Base-by-base conservation (phyloP, 805 yeast genomes). In the Cephaloascus albidus region DNA sequence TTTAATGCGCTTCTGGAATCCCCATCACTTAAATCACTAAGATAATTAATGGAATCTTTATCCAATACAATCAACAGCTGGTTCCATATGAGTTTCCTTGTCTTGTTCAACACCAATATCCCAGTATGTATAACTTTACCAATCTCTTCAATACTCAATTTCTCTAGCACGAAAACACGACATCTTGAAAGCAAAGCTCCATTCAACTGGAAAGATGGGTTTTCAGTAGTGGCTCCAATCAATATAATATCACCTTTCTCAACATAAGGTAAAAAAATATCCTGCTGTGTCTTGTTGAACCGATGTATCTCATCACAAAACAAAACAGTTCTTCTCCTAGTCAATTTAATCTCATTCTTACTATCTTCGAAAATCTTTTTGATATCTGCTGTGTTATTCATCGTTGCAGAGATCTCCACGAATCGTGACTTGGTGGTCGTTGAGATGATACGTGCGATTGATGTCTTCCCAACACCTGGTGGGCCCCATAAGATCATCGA, bases 221-320 rank as follows among this genome's bases (percentile, higher is more conserved):
- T 93, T 54, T 93, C 98, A 0, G 97, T 89, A 0, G 98, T 93
- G n/a, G 97, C 97, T 4, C 98, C 98, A 38, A 90, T 78, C 34
- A 93, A 68, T 1, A 79, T 76, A 35, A 89, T 76, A 39, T 77
- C 77, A 2, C 97, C 97, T 20, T 74, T 65, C 55, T 93, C 99
- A 1, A 90, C 81, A 44, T 76, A 79, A 0, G 95, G 93, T 32
- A 93, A 62, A 36, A 94, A 74, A 36, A 80, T 72, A 57, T 93
- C 97, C 56, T 93, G 98, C 52, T 93, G 98, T 0, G 78, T 67
- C 43, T 83, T 81, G 47, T 79, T 79, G 55, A 87, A 88, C 26
- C 98, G 62, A 54, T 93, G 98, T 31, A 93, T 83, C 54, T 93
- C 98, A 60, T 93, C 98, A 38, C 89, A 76, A 52, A 93, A 93